A percentile compares a stretch with the other conserved stretches of the same genome.
phyloP scores from a whole-genome alignment of 805 yeast genomes.

The Kluyveromyces aestuarii region DNA sequence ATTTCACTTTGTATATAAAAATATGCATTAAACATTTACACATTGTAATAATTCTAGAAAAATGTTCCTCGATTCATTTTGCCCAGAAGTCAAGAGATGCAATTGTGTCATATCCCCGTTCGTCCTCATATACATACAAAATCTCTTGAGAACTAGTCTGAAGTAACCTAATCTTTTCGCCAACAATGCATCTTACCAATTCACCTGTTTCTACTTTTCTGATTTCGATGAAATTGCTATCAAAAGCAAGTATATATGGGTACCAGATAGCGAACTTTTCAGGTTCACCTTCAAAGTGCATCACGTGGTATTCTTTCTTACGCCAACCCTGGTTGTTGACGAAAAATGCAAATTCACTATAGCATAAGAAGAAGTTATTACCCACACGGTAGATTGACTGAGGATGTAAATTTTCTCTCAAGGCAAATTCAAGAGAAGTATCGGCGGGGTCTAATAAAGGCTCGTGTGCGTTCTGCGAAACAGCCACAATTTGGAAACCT shows the following conservation, averaged over 20 bases:
- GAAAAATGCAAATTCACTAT: constrained; percentile 88
- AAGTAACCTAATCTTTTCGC: constrained; percentile 81
- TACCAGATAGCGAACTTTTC: constrained; percentile 88
- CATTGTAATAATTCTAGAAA: not conserved
- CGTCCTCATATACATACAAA: constrained; percentile 84
- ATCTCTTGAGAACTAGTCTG: constrained; percentile 92
- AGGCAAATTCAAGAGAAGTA: constrained; percentile 88
- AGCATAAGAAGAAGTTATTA: constrained; percentile 77
- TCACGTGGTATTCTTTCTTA: constrained; percentile 84
- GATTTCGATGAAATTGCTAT: constrained; percentile 81
- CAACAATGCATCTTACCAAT: constrained; percentile 77
- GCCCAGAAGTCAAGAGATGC: constrained; percentile 89
- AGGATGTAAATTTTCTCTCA: constrained; percentile 66
- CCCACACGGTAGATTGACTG: constrained; percentile 86
- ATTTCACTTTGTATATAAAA: not conserved
- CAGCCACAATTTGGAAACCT: constrained; percentile 90
- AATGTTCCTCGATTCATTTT: constrained; percentile 11
- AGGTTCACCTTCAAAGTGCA: constrained; percentile 95
- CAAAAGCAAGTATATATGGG: constrained; percentile 89
- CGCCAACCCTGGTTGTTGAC: constrained; percentile 96
- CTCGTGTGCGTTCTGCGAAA: constrained; percentile 78
- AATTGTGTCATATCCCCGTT: constrained; percentile 83
- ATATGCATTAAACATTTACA: not conserved
- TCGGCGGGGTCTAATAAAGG: constrained; percentile 95
- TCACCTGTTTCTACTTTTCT: constrained; percentile 85